Base-by-base conservation (phyloP, 768 basidiomycete species). In the Boletellus sp. region DNA sequence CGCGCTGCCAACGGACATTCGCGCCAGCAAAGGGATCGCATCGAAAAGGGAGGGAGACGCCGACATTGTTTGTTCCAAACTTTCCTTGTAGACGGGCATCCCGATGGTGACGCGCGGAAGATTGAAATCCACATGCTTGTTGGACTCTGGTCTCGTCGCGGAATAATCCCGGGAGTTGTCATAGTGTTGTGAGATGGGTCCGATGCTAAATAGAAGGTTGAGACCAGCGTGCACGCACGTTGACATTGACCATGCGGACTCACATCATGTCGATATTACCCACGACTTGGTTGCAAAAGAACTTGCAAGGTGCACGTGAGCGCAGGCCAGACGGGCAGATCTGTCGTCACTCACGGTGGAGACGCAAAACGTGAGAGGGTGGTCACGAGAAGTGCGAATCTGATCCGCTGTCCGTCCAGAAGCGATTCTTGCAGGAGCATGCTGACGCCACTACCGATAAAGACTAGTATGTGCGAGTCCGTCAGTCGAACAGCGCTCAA, bases 81-180 rank as follows among this genome's bases (percentile, higher is more conserved):
- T 86, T 63, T 91, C 89, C 61, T 91, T 94, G 69, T 94, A 94
- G 5, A 93, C 91, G 0, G 91, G 91, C 71, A 94, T 75, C 67
- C 92, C 83, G 42, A 93, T 74, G 1, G 86, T 86, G 15, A 90
- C 75, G 60, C 90, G 88, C 3, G 87, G 89, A 4, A 90, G 74
- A 46, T 70, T 74, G 1, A 73, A 58, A 62, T 88, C 86, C 48
- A 88, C 72, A 15, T 78, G 81, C 45, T 78, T 75, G 65, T 84
- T 85, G 0, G 81, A 65, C 22, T 72, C 74, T 0, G 88, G 85
- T 37, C 73, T 74, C 43, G 77, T 66, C 12, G 88, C 87, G 12
- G 87, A 90, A 62, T 89, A 94, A 67, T 86, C 93, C 34, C 77
- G 78, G 0, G 88, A 90, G 64, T 92, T 93, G 58, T 91, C 83